Conservation (phyloP, 73 alveolate species). For the Tetrahymena thermophila region DNA sequence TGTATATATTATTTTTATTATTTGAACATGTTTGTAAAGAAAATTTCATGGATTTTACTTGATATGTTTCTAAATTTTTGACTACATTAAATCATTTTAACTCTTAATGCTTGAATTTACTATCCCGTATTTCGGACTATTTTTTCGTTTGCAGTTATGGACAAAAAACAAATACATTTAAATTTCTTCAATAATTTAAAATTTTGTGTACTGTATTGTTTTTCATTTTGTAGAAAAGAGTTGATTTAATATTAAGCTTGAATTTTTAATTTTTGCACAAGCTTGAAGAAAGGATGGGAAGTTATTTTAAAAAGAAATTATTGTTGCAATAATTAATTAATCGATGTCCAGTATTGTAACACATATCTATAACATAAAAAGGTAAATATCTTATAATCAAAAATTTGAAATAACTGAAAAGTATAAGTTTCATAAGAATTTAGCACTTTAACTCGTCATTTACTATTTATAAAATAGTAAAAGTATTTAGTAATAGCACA, state of each 20-base stretch:
- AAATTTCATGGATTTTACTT: no score
- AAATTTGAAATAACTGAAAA: background rate
- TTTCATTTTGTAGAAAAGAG: background rate
- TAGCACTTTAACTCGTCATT: background rate
- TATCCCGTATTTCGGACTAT: background rate
- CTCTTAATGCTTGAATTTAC: background rate
- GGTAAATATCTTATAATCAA: background rate
- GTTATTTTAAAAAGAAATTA: background rate
- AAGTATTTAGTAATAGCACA: no score
- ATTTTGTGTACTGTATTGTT: background rate
- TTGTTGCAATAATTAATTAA: background rate
- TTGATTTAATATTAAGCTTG: background rate
- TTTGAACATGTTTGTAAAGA: no score
- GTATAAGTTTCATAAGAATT: background rate
- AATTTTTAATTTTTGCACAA: no score
- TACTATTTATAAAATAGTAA: no score
- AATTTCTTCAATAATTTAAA: background rate
- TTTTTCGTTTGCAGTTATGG: background rate
- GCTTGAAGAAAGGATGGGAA: background rate
- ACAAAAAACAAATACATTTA: background rate
- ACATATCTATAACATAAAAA: background rate
- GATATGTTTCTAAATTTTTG: background rate
- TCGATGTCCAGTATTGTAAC: background rate
- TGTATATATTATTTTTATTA: no score
- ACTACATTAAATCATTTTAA: no score